Base-by-base conservation (phyloP, 2,329 filamentous ascomycete genomes). In the Aureobasidium leucospermi region DNA sequence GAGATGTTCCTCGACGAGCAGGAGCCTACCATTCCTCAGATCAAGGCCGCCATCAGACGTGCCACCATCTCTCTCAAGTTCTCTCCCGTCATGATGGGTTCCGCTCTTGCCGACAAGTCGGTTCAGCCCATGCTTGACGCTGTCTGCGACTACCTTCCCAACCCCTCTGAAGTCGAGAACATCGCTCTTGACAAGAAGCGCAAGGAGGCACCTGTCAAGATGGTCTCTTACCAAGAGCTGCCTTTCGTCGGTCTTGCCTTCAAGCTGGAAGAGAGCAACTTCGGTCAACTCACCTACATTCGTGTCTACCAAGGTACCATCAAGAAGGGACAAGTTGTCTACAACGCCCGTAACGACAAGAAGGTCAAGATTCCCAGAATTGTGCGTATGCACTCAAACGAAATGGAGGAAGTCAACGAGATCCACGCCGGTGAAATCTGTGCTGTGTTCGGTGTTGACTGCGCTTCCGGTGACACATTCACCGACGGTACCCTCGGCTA, bases 191-290 rank as follows among this genome's bases (percentile, higher is more conserved):
- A 99, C 74, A 87, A 86, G 71, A 84, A 86, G 70, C 85, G 88
- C 67, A 79, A 79, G 45, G 94, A 99, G 74, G 83, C 86, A 51
- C 81, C 85, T 2, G 92, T 96, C 62, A 88, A 93, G 72, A 84
- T 99, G 59, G 85, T 96, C 16, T 91, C 93, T 1, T 96, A 97
- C 79, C 94, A 95, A 75, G 88, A 89, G 23, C 80, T 96, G 28
- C 94, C 94, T 0, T 96, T 97, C 69, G 91, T 96, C 59, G 94
- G 94, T 52, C 81, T 99, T 63, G 94, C 94, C 9, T 99, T 99
- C 81, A 99, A 99, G 81, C 85, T 99, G 23, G 94, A 99, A 80
- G 94, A 99, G 77, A 96, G 93, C 77, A 96, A 96, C 74, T 99
- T 96, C 69, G 94, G 94, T 45, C 94, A 99, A 75, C 83, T 99